Evolutionary conservation across 2,329 filamentous ascomycete species (phyloP), one percentile per base, ranked within the genome.

Genomic region (Chaetomium olivaceum): DNA sequence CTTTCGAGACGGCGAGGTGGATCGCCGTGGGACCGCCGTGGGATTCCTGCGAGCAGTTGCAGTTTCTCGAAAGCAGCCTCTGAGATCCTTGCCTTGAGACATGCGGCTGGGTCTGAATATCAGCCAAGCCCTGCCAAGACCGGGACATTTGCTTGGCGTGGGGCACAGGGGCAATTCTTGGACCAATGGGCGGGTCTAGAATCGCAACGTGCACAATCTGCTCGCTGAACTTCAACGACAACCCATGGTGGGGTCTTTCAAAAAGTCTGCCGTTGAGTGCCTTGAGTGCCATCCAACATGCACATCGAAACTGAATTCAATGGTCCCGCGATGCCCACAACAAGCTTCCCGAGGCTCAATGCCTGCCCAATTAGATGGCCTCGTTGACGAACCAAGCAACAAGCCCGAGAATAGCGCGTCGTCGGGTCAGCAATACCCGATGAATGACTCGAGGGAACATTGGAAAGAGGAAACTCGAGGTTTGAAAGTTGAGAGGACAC

Each of bases 171-270:
- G 9, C 4, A 14, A 12, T 23, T 33, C 1, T 23, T 6, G 11
- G 39, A 23, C 62, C 62, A 64, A 64, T 64, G 11, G 54, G 2
- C 33, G 21, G n/a, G 9, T 25, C 6, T 2, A 2, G 33, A 46
- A 23, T 29, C n/a, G 48, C 39, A 59, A 64, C 62, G 62, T 64
- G 56, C 62, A 25, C 56, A 12, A 64, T 60, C 56, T 56, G 23
- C 62, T 64, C 62, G 56, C 61, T 59, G 14, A 25, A 7, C n/a
- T 33, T 56, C n/a, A 57, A 39, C 54, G 31, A 21, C 54, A 39
- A 21, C 14, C 39, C 39, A 58, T 58, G 56, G 56, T 5, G 56
- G 36, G 56, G 56, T 48, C 46, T 11, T 23, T 23, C n/a, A 21
- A 48, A 43, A 46, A 48, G 43, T 48, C 46, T 48, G 46, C 46